Conservation (phyloP, 2,329 filamentous ascomycete genomes). For the Alternaria sp. region DNA sequence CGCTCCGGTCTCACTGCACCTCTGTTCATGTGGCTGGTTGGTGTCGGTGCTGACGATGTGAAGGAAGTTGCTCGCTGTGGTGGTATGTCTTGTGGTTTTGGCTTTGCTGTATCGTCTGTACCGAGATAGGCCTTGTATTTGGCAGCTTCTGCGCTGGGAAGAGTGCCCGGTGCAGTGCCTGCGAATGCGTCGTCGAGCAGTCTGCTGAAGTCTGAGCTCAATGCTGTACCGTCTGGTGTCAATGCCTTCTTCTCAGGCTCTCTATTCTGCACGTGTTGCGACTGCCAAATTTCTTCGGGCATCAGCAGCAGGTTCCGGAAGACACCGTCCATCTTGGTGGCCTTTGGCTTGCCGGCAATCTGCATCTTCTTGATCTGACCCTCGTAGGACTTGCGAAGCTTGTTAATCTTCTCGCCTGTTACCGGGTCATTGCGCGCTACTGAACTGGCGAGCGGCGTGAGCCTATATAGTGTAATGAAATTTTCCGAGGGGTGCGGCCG, state of each 20-base stretch:
- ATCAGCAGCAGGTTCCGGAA: conserved; percentile 48
- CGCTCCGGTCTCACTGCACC: conserved; percentile 69
- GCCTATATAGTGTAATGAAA: conserved; percentile 66
- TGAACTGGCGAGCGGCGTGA: conserved; percentile 64
- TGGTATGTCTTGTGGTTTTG: conserved; percentile 39
- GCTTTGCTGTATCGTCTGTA: conserved; percentile 52
- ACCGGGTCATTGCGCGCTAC: conserved; percentile 67
- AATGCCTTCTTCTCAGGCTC: conserved; percentile 47
- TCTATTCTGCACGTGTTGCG: conserved; percentile 51
- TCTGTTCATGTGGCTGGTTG: conserved; percentile 48
- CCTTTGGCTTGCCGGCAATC: conserved; percentile 60
- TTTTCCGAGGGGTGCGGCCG: conserved; percentile 67
- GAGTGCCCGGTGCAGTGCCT: conserved; percentile 54
- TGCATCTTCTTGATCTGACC: conserved; percentile 61
- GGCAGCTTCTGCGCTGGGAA: conserved; percentile 53
- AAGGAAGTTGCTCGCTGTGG: conserved; percentile 33
- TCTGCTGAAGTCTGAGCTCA: conserved; percentile 35
- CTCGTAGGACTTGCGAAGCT: conserved; percentile 66
- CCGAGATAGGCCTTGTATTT: conserved; percentile 56
- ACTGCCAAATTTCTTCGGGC: conserved; percentile 54
- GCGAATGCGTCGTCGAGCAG: conserved; percentile 54
- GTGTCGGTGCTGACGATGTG: conserved; percentile 36
- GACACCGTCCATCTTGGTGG: conserved; percentile 52
- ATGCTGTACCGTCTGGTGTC: conserved; percentile 38
- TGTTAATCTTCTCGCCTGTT: conserved; percentile 72